Base-by-base conservation (phyloP, 306 rosid genomes). In the Quercus bicolor region DNA sequence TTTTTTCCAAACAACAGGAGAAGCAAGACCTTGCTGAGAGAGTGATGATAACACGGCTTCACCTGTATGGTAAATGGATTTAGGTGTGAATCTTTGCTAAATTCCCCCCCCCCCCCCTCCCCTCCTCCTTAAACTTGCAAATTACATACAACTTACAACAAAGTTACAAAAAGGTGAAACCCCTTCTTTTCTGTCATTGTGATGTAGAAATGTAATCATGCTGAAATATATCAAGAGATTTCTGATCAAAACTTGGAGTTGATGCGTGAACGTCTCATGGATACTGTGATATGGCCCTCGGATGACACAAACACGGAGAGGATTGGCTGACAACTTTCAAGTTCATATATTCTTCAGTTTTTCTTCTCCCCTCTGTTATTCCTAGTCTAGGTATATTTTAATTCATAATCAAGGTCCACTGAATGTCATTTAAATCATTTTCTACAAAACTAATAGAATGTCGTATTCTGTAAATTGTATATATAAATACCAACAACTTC, bases 221-320 rank as follows among this genome's bases (percentile, higher is more conserved):
- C 98, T 23, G 97, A 87, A 81, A 91, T 95, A 79, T 95, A 95
- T 69, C 80, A 95, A 87, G 86, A 85, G 79, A 95, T 95, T 23
- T 91, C 98, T 2, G 87, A 93, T 69, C 91, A 93, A 83, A 95
- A 93, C 84, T 80, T 95, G 90, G 97, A 88, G 75, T 78, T 95
- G 85, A 93, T 95, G 98, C 94, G 98, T 74, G 99, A 95, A 80
- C 80, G 98, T 78, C 96, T 95, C 52, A 85, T 86, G 52, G 93
- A 95, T 83, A 95, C 99, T 23, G 98, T 95, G 69, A 93, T 91
- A 87, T 95, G 99, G 99, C 99, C 99, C 4, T 91, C 98, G 3
- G 99, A 95, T 81, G 99, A 95, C 89, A 60, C 94, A n/a, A 90
- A 91, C 91, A 86, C 94, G 23, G 97, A 92, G 85, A 92, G 83